These are phyloP conservation scores for Pythium volutum DNA, from an alignment of 352 stramenopile genomes.

Conservation along the genomic window DNA sequence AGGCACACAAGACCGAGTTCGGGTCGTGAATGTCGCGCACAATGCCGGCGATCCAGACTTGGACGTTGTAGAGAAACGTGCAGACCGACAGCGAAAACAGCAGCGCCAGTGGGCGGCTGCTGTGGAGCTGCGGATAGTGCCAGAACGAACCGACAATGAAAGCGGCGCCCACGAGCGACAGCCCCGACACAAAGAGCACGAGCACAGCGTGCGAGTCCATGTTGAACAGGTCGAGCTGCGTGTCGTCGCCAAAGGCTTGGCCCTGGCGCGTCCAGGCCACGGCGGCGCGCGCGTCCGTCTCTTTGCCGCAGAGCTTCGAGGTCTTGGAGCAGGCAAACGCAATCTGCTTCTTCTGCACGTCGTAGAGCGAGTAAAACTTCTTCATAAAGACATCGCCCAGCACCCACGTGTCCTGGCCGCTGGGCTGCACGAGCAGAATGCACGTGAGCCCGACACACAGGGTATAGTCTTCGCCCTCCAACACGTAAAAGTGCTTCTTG, in stretches of 20 bases:
- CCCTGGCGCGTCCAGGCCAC: constrained; percentile 13
- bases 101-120: constrained; percentile 48
- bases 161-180: constrained; percentile 58
- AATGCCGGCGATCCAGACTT: constrained; percentile 57
- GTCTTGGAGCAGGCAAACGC: constrained; percentile 70
- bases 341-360: constrained; percentile 83
- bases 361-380: constrained; percentile 94
- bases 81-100: constrained; percentile 68
- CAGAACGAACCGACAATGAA: constrained; percentile 71
- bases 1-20: constrained; percentile 39
- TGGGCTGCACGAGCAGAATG: constrained; percentile 72
- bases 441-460: constrained; percentile 77
- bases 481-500: constrained; percentile 58
- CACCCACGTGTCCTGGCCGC: constrained; percentile 93
- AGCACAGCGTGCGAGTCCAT: constrained; percentile 74
- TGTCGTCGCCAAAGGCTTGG: constrained; percentile 23
- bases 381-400: constrained; percentile 96
- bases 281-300: constrained; percentile 22
- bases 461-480: constrained; percentile 71
- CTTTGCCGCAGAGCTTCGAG: constrained; percentile 49
- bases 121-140: constrained; percentile 54
- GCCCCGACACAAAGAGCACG: constrained; percentile 66
- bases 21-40: constrained; percentile 27
- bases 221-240: constrained; percentile 62
- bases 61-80: constrained; percentile 56